These are phyloP conservation scores for Nevesoporus exiguus DNA, from an alignment of 768 basidiomycete species.

Conservation along the genomic window DNA sequence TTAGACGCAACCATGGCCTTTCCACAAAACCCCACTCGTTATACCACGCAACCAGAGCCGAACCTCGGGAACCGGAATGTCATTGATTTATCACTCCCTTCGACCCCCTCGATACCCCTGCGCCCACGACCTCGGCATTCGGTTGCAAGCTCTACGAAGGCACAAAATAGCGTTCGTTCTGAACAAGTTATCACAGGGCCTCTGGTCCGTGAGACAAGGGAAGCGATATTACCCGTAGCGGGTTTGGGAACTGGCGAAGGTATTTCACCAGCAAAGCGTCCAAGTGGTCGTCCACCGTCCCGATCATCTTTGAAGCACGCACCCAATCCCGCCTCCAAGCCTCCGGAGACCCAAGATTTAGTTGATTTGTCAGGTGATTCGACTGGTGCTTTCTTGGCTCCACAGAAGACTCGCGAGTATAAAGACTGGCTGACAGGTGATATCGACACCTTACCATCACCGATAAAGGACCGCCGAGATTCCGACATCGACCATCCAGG, in stretches of 20 bases:
- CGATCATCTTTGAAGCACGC: conserved; percentile 51
- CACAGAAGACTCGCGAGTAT: conserved; percentile 31
- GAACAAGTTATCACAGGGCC: conserved; percentile 56
- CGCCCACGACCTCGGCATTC: conserved; percentile 22
- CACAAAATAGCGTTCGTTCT: conserved; percentile 46
- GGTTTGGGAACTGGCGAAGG: conserved; percentile 17
- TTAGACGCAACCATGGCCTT: conserved; percentile 55
- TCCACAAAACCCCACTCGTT: conserved; percentile 21
- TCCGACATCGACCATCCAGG: conserved; percentile 23
- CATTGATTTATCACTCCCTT: conserved; percentile 22
- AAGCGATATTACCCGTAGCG: conserved; percentile 6
- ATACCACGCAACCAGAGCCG: conserved; percentile 17
- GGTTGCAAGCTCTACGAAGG: conserved; percentile 6
- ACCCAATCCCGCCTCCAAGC: conserved; percentile 46
- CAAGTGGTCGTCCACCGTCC: conserved; percentile 21
- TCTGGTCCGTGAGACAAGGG: conserved; percentile 43
- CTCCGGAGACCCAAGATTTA: conserved; percentile 18
- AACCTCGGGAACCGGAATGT: conserved; percentile 13
- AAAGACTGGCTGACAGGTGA: conserved; percentile 78
- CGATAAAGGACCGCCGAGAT: conserved; percentile 15
- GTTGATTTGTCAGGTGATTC: conserved; percentile 16
- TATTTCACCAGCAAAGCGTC: conserved; percentile 15
- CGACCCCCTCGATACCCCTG: conserved; percentile 21
- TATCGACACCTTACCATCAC: conserved; percentile 37
- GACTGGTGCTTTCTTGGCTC: conserved; percentile 2